phyloP scores from a whole-genome alignment of 805 yeast genomes.

The Starmerella bacillaris region DNA sequence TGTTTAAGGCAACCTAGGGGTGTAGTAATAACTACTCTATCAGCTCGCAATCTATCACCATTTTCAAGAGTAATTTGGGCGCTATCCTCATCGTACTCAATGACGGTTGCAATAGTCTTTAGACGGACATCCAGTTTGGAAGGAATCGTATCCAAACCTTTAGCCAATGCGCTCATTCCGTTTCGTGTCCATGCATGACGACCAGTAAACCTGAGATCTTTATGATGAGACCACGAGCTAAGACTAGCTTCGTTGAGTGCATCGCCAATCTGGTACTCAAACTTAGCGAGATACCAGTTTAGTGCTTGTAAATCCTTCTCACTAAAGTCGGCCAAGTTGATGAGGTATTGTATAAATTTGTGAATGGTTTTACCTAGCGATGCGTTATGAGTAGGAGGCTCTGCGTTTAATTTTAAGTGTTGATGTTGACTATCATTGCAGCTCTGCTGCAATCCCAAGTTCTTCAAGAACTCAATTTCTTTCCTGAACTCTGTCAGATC shows the following conservation, averaged over 20 bases:
- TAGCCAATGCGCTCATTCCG: conserved; percentile 23
- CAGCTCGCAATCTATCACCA: conserved; percentile 27
- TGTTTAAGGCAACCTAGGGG: conserved; percentile 28
- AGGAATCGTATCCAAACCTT: conserved; percentile 26
- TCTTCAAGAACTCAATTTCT: conserved; percentile 19
- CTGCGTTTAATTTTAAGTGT: conserved; percentile 17
- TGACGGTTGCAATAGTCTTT: conserved; percentile 24
- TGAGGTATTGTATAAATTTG: conserved; percentile 21
- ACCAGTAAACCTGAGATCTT: conserved; percentile 26
- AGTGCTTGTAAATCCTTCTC: conserved; percentile 23
- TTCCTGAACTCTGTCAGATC: conserved; percentile 8
- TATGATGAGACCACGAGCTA: conserved; percentile 28
- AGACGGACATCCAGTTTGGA: conserved; percentile 26
- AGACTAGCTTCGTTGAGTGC: conserved; percentile 23
- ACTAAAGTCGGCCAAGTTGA: conserved; percentile 21
- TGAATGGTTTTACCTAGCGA: conserved; percentile 25
- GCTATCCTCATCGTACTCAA: conserved; percentile 24
- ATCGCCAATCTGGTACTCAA: conserved; percentile 25
- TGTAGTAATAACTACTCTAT: conserved; percentile 25
- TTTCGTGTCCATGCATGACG: conserved; percentile 24
- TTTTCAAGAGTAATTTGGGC: conserved; percentile 23
- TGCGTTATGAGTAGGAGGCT: conserved; percentile 23
- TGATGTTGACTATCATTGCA: conserved; percentile 5
- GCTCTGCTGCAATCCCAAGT: conserved; percentile 18
- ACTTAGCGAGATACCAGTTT: conserved; percentile 27